Evolutionary conservation across 2,329 filamentous ascomycete species (phyloP), one percentile per base, ranked within the genome.

Genomic region (Botrytis cinerea): DNA sequence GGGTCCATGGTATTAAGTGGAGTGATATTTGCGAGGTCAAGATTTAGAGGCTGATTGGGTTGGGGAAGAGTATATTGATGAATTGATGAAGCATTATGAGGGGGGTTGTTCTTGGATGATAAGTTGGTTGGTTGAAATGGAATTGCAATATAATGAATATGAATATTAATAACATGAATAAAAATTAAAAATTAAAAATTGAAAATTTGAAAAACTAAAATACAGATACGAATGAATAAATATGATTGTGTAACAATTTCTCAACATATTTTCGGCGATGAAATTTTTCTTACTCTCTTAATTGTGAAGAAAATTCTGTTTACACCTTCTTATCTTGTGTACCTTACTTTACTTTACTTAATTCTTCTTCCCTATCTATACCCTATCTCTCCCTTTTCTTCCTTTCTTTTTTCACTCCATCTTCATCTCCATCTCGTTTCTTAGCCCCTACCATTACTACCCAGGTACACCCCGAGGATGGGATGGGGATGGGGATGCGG

Each of bases 1-100:
- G 81, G 1, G 43, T 82, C 28, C 75, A 78, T 54, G 77, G 74
- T 59, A 79, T 82, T 68, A 75, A 75, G 38, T 83, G 81, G 82
- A 78, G 73, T 63, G 78, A 78, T 18, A 48, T 81, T 48, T 83
- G 81, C 73, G 75, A 74, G 7, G 38, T 70, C 25, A 62, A 9
- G 38, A 48, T 59, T 16, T 69, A 69, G 66, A 16, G 35, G 40
- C 12, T 45, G 12, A 7, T 69, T 32, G 18, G 9, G 35, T 45
- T 45, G 16, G 38, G 61, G 40, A 63, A 12, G 25, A 40, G 16
- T n/a, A 18, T 62, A 25, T 62, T 62, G n/a, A 57, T 62, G 35
- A n/a, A 9, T n/a, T 62, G 35, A 62, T n/a, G 60, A 45, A 20
- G 35, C 40, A 28, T 28, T 16, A 67, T 54, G 46, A 28, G 25